Evolutionary conservation across 208 protist species (phyloP).

Genomic region (Trypanosoma mega): DNA sequence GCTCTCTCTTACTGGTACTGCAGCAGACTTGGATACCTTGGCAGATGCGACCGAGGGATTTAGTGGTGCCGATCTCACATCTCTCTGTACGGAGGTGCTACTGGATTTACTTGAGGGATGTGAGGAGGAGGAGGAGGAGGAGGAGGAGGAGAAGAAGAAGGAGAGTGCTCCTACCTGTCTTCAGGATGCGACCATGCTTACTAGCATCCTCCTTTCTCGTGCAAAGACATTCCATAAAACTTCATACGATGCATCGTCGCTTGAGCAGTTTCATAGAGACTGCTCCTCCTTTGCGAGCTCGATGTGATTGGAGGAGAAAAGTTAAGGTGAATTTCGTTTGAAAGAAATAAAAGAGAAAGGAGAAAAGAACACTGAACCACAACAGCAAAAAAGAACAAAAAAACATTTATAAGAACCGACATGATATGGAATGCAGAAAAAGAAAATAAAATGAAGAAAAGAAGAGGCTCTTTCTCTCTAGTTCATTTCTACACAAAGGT

Average conservation of each 20-base stretch:
- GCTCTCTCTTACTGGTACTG: slow-evolving; percentile 44
- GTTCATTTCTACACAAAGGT: too few species aligned
- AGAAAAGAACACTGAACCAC: too few species aligned
- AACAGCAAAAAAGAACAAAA: too few species aligned
- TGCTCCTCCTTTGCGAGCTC: slow-evolving; percentile 14
- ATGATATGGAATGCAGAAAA: too few species aligned
- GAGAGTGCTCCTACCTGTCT: slow-evolving; percentile 20
- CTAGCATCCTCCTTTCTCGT: slow-evolving; percentile 34
- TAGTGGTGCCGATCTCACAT: slow-evolving; percentile 78
- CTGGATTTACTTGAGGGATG: slow-evolving; percentile 50
- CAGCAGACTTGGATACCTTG: slow-evolving; percentile 40
- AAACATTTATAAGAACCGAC: too few species aligned
- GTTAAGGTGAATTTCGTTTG: too few species aligned
- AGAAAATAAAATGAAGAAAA: too few species aligned
- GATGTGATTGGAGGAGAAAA: not conserved
- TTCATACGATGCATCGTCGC: slow-evolving; percentile 43
- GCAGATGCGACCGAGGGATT: slow-evolving; percentile 68
- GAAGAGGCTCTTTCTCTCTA: too few species aligned
- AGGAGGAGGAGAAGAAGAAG: not conserved
- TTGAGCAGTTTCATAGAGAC: slow-evolving; percentile 50
- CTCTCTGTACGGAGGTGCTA: slow-evolving; percentile 52
- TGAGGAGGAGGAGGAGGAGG: too few species aligned
- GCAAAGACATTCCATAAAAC: slow-evolving; percentile 46
- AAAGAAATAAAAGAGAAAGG: too few species aligned
- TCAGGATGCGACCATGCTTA: slow-evolving; percentile 34